Evolutionary conservation across 176 grass and related monocot species (phyloP), one percentile per base, ranked within the genome.

Genomic region (Oryza coarctata): DNA sequence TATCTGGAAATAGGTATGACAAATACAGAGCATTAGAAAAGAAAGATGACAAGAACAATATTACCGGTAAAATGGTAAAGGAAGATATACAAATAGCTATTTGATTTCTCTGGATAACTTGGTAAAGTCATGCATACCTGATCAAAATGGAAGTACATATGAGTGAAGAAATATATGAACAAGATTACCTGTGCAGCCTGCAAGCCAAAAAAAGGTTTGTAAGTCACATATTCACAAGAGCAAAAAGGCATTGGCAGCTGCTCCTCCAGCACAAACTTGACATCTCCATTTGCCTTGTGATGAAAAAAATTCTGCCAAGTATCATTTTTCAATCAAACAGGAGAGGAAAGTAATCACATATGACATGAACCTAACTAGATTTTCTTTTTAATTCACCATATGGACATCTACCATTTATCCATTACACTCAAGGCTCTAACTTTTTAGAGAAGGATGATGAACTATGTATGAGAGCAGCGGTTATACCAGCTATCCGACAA

Each of bases 401-500:
- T 27, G 5, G 38, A 70, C 6, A 73, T 73, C 14, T 73, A 28
- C 38, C 26, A 31, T 49, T 49, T 20, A 47, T 47, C 3, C 14
- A 63, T 27, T 45, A 31, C 71, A 84, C 8, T 20, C 22, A 76
- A 77, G 44, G 28, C 50, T 57, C 30, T 79, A 80, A 68, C 23
- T 70, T 68, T 63, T 63, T 75, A 50, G 20, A 52, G 22, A 73
- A 6, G 32, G 4, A 0, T 70, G 9, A 18, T 14, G 66, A 32
- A 25, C 66, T 15, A 52, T 55, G 31, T 15, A 52, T 55, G 40
- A 65, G 73, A 65, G 6, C 5, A 77, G 17, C 7, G 20, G 44
- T 10, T 22, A 35, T 97, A 97, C 94, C 92, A 94, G 77, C 94
- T 92, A 97, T 70, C 87, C 92, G 68, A n/a, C n/a, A 80, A 97